A percentile compares a stretch with the other conserved stretches of the same genome.
Conservation (phyloP, 352 stramenopile genomes). For the Labyrinthula sp. region DNA sequence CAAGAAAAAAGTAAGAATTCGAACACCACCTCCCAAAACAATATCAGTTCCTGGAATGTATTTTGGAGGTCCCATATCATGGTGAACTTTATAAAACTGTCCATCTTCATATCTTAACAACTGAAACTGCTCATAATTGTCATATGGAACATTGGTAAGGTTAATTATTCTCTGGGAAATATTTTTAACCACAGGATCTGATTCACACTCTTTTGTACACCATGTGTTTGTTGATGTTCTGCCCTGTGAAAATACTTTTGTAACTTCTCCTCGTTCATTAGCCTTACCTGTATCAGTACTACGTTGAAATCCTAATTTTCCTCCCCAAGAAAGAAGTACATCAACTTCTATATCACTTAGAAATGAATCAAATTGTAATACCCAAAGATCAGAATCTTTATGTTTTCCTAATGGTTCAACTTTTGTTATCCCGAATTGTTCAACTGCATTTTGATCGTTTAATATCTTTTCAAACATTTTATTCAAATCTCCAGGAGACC, state of each 20-base stretch:
- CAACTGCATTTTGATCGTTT: constrained; percentile 35
- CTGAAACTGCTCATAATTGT: constrained; percentile 47
- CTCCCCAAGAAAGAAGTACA: constrained; percentile 35
- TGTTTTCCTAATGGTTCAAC: constrained; percentile 32
- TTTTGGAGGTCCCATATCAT: constrained; percentile 28
- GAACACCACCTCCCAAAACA: constrained; percentile 32
- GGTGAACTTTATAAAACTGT: constrained; percentile 45
- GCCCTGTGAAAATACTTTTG: constrained; percentile 38
- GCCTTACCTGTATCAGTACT: constrained; percentile 39
- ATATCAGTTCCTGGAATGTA: background rate
- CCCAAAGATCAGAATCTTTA: too few species aligned
- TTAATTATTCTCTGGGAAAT: constrained; percentile 40
- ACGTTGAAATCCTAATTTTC: constrained; percentile 37
- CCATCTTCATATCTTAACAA: constrained; percentile 39
- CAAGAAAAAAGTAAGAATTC: constrained; percentile 52
- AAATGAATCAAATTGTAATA: constrained; percentile 44
- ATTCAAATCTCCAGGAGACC: constrained; percentile 39
- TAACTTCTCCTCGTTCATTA: constrained; percentile 41
- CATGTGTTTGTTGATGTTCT: constrained; percentile 43
- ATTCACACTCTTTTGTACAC: constrained; percentile 40
- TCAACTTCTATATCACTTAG: constrained; percentile 39
- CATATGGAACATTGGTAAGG: constrained; percentile 39
- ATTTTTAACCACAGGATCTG: constrained; percentile 30
- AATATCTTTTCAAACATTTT: constrained; percentile 39
- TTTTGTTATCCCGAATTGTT: constrained; percentile 29